Base-by-base conservation (phyloP, 202 grass and related monocot genomes). In the Schoenoplectus tabernaemontani region DNA sequence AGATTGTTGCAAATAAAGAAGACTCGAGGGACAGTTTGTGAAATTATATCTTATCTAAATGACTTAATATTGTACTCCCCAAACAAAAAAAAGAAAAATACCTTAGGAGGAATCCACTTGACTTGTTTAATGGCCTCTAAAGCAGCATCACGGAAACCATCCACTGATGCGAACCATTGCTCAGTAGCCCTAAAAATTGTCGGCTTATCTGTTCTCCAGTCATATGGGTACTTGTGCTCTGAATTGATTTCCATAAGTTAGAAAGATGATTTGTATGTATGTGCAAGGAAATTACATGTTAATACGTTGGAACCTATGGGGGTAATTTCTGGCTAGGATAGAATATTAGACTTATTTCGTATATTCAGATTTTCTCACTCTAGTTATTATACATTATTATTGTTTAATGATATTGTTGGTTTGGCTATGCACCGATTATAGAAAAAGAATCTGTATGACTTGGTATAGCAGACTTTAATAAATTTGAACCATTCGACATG, bases 191-290 rank as follows among this genome's bases (percentile, higher is more conserved):
- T 90, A 42, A 97, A 91, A 80, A 97, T 94, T 69, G 94, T 97
- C 87, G 94, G 94, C 78, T 97, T 92, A 83, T 97, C 93, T 17
- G 94, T 94, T 88, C 94, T 92, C 94, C 94, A 97, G 63, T 94
- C 94, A 87, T 97, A 97, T 37, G 94, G 94, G 78, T 97, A 97
- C 87, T 97, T 97, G 84, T 97, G 94, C 75, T 97, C 94, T 97
- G 77, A 41, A 61, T 77, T 41, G 10, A 74, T 38, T 63, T 5
- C 54, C 38, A 79, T 17, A 67, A 36, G 57, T 84, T 77, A 56
- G 38, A 41, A 78, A 83, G 34, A 68, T 1, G 48, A 64, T 30
- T 51, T 73, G 5, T 22, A 72, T 0, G 41, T 47, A 5, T 2
- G 19, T 13, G 39, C 19, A 23, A 69, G 38, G 20, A 69, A 69